Percentiles rank a stretch among this genome's conserved stretches.
phyloP scores from a whole-genome alignment of 108 stramenopile species.

The Skeletonema grethae region DNA sequence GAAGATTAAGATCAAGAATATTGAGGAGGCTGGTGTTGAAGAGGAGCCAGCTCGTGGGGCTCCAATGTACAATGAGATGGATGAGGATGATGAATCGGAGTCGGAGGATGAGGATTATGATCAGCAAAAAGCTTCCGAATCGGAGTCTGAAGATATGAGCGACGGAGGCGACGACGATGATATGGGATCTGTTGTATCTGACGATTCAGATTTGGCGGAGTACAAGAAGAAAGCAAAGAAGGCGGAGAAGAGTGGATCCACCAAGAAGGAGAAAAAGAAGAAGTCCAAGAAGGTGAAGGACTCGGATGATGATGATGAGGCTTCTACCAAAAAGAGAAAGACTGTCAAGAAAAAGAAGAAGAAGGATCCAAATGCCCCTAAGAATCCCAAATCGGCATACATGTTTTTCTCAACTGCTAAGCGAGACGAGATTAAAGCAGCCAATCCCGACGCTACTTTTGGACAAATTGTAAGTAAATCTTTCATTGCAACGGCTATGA shows the following conservation, averaged over 20 bases:
- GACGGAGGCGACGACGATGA: slow-evolving; percentile 68
- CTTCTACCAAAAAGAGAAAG: slow-evolving; percentile 23
- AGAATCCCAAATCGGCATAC: slow-evolving; percentile 19
- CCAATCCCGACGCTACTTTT: slow-evolving; percentile 28
- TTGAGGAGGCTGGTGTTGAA: slow-evolving; percentile 60
- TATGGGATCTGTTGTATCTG: slow-evolving; percentile 41
- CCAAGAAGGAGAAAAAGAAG: slow-evolving; percentile 13
- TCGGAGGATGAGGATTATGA: slow-evolving; percentile 66
- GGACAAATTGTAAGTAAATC: slow-evolving; percentile 49
- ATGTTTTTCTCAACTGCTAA: slow-evolving; percentile 36
- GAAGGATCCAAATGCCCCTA: slow-evolving; percentile 55
- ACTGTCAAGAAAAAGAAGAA: slow-evolving; percentile 19
- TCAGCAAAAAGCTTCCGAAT: slow-evolving; percentile 55
- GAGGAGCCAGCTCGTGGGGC: slow-evolving; percentile 24
- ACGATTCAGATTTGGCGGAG: slow-evolving; percentile 46
- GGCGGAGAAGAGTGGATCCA: slow-evolving; percentile 22
- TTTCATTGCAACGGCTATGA: slow-evolving; percentile 11
- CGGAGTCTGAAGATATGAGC: slow-evolving; percentile 60
- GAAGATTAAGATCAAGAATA: slow-evolving; percentile 91
- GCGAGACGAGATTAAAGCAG: slow-evolving; percentile 33
- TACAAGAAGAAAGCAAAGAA: slow-evolving; percentile 45
- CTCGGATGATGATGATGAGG: slow-evolving; percentile 8
- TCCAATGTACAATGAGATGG: slow-evolving; percentile 67
- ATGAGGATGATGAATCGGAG: slow-evolving; percentile 50
- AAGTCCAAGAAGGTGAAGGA: slow-evolving; percentile 29